Conservation (phyloP, 2,329 filamentous ascomycete species). For the Sclerotiophoma versabilis region DNA sequence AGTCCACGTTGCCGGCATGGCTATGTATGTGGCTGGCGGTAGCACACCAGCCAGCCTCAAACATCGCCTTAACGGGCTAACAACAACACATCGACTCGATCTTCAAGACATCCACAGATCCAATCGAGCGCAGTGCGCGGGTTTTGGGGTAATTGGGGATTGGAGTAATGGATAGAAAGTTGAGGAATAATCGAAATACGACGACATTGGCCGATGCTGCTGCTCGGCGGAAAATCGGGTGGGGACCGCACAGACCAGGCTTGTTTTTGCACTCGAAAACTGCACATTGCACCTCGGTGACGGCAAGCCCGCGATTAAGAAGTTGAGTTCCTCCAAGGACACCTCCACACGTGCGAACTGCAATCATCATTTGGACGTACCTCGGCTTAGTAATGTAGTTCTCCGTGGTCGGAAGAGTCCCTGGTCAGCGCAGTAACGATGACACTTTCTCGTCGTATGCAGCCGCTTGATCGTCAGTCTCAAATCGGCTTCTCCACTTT, state of each 20-base stretch:
- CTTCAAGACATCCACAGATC: too few species aligned
- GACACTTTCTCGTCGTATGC: neutral
- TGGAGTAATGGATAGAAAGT: neutral
- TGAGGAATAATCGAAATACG: constrained; percentile 1
- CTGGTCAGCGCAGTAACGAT: neutral
- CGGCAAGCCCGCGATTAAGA: neutral
- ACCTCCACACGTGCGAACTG: too few species aligned
- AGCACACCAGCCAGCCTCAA: neutral
- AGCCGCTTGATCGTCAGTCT: neutral
- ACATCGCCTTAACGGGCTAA: neutral
- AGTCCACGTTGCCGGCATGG: neutral
- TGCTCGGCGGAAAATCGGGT: constrained; percentile 6
- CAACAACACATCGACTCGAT: neutral
- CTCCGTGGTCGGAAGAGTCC: neutral
- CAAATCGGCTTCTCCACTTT: constrained; percentile 1
- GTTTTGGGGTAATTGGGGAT: neutral
- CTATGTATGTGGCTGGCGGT: constrained; percentile 2
- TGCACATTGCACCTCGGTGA: neutral
- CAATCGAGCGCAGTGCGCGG: neutral
- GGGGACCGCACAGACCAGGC: neutral
- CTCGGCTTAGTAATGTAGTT: neutral
- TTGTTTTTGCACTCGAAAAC: constrained; percentile 3
- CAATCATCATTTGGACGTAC: neutral
- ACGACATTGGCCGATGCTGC: neutral
- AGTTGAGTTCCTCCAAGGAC: too few species aligned